Percentiles rank a stretch among this genome's conserved stretches.
Evolutionary conservation across 306 rosid species (phyloP).

Genomic region (Vigna unguiculata): DNA sequence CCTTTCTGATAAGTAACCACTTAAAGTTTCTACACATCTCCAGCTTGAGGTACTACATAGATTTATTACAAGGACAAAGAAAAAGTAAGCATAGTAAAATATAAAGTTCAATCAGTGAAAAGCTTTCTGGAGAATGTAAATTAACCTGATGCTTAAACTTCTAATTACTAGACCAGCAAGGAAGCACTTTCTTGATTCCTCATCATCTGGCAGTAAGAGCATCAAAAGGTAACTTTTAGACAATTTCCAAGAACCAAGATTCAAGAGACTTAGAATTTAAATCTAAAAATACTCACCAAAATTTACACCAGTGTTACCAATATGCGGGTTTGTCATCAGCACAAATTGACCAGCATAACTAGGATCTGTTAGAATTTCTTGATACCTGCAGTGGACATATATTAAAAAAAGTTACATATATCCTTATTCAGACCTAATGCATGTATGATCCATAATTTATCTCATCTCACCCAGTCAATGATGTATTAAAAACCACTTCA

Average conservation of each 20-base stretch:
- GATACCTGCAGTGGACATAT: conserved; percentile 62
- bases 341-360: conserved; percentile 97
- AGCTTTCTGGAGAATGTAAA: neutral
- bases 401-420: neutral
- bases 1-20: conserved; percentile 80
- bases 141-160: conserved; percentile 78
- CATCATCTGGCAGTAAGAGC: conserved; percentile 70
- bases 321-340: conserved; percentile 92
- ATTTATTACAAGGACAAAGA: conserved; percentile 23
- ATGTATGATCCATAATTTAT: neutral
- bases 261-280: neutral
- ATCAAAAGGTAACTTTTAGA: conserved; percentile 3
- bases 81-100: conserved; percentile 16
- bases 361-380: conserved; percentile 96
- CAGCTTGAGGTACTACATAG: conserved; percentile 84
- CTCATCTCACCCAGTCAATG: conserved; percentile 80
- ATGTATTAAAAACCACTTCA: conserved; percentile 93
- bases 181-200: conserved; percentile 79
- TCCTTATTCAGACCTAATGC: neutral
- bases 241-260: conserved; percentile 29
- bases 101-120: conserved; percentile 31
- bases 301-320: conserved; percentile 92
- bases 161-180: conserved; percentile 86
- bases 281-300: conserved; percentile 73
- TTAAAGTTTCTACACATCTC: conserved; percentile 73